These are phyloP conservation scores for Skeletonema potamos DNA, from an alignment of 108 stramenopile genomes.

Conservation along the genomic window DNA sequence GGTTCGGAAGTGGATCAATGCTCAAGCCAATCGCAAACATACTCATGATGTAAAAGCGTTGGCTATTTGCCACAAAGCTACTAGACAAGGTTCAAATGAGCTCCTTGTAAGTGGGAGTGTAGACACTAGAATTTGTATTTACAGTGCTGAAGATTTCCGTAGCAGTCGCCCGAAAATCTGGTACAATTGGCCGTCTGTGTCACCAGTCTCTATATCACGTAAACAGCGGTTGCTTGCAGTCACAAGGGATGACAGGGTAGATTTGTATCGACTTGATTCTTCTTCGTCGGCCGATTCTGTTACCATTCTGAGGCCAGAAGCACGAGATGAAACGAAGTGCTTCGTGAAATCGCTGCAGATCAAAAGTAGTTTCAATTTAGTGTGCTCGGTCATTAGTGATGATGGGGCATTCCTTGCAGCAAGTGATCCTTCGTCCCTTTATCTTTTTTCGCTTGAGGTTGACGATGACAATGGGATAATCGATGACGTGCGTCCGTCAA, in stretches of 20 bases:
- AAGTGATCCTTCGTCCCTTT: conserved; percentile 46
- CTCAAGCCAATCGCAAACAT: conserved; percentile 87
- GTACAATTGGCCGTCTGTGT: conserved; percentile 75
- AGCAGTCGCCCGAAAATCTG: conserved; percentile 62
- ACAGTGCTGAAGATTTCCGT: conserved; percentile 66
- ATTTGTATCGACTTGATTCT: conserved; percentile 57
- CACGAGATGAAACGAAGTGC: conserved; percentile 48
- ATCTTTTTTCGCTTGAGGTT: conserved; percentile 48
- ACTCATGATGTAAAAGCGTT: conserved; percentile 91
- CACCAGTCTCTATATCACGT: conserved; percentile 55
- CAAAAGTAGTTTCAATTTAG: conserved; percentile 55
- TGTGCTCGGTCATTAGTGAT: conserved; percentile 51
- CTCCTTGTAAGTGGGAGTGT: conserved; percentile 85
- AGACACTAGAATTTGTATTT: conserved; percentile 89
- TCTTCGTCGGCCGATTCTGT: neutral
- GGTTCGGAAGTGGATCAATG: conserved; percentile 71
- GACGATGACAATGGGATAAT: conserved; percentile 31
- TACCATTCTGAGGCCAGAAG: conserved; percentile 25
- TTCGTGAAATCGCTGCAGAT: conserved; percentile 65
- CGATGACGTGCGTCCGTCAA: conserved; percentile 37
- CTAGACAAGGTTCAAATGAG: conserved; percentile 33
- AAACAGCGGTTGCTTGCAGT: conserved; percentile 56
- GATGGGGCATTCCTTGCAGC: conserved; percentile 61
- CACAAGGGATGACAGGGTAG: conserved; percentile 54
- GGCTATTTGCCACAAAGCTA: conserved; percentile 53